Evolutionary conservation across 306 rosid genomes (phyloP), one percentile per base, ranked within the genome.

Genomic region (Casuarina glauca): DNA sequence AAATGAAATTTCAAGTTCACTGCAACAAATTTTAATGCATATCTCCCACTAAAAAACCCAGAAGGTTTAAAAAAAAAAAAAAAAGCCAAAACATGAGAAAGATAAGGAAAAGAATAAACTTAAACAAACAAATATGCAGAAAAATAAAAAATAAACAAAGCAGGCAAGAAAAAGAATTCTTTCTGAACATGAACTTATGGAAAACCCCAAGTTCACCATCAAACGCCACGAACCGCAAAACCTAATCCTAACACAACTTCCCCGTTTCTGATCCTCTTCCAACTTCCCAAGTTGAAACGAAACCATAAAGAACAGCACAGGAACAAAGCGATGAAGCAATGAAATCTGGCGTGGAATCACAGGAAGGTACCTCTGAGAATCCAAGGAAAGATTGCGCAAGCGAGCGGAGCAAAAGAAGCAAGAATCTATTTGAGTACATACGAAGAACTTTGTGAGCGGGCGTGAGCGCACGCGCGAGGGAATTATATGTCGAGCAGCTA

Each of bases 281-380:
- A 13, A 72, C 19, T 48, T 58, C 80, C 66, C 61, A 15, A 67
- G 83, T 78, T 72, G 70, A 77, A 76, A 79, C 63, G 74, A 86
- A 78, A 45, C 72, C 76, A 55, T 74, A 73, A 38, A 42, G 78
- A 10, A 16, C 64, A 26, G 32, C n/a, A 32, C 32, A 17, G 61
- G 16, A 67, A 52, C 45, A 41, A 48, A 58, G 19, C 41, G 62
- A 66, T n/a, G 6, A 32, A 61, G 38, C 49, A 66, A 5, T 3
- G 35, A 3, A 41, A 13, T 6, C 7, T 42, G 1, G 9, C 42
- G 8, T 8, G 3, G n/a, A 17, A 66, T 10, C 15, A 67, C 11
- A n/a, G 15, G n/a, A 9, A 9, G 13, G 36, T 42, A 19, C 46
- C 35, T 67, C 35, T 8, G 36, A 42, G 36, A 67, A 41, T 4